Percentiles rank a stretch among this genome's conserved stretches.
Conservation (phyloP, 306 rosid species). For the Rubus idaeus region DNA sequence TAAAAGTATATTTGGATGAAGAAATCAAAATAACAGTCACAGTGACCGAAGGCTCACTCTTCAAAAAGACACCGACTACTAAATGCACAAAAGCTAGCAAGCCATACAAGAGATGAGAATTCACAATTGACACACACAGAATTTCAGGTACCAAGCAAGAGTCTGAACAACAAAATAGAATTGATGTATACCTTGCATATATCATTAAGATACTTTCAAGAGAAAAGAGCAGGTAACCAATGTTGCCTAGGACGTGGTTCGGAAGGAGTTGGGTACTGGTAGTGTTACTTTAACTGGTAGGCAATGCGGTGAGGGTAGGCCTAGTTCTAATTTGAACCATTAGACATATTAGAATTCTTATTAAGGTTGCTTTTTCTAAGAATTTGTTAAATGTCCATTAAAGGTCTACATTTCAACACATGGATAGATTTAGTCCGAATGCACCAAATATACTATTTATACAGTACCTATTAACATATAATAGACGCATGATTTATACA, state of each 20-base stretch:
- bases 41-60: slow-evolving; percentile 8
- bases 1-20: not conserved
- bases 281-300: not conserved
- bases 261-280: not conserved
- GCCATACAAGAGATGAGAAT: not conserved
- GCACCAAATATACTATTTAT: not conserved
- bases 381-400: not conserved
- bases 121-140: not conserved
- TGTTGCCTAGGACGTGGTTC: not conserved
- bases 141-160: not conserved
- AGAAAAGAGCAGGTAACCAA: not conserved
- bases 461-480: no score
- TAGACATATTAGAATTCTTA: not conserved
- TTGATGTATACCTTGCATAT: not conserved
- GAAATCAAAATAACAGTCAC: not conserved
- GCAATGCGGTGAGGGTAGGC: not conserved
- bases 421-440: not conserved
- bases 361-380: not conserved
- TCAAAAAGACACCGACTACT: not conserved
- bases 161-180: not conserved
- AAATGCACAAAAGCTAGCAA: not conserved
- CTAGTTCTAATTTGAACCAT: not conserved
- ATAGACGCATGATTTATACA: not conserved
- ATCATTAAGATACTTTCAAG: not conserved
- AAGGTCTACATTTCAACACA: not conserved